Conservation (phyloP, 2,329 filamentous ascomycete genomes). For the Colletotrichum cordylinicola region DNA sequence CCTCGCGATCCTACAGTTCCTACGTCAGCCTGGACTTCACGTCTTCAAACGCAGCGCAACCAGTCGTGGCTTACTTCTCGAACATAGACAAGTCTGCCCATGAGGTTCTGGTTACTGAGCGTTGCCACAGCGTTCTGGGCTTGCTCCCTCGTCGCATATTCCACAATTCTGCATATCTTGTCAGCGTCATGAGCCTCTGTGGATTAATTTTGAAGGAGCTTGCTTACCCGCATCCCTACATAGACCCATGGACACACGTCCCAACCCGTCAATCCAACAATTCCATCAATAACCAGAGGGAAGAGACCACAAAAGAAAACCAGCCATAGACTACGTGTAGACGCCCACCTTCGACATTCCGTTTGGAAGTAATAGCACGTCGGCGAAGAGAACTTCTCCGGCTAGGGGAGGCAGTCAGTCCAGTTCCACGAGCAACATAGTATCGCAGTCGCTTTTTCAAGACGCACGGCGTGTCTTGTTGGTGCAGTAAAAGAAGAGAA, state of each 20-base stretch:
- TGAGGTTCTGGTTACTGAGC: conserved; percentile 98
- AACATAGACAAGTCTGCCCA: conserved; percentile 98
- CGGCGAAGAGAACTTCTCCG: conserved; percentile 99
- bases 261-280: conserved; percentile 99
- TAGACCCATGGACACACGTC: conserved; percentile 82
- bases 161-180: conserved; percentile 81
- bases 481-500: not conserved
- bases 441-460: conserved; percentile 38
- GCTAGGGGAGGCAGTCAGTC: conserved; percentile 60
- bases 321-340: conserved; percentile 87
- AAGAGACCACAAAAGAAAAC: conserved; percentile 73
- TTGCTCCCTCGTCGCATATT: conserved; percentile 99
- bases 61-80: conserved; percentile 74
- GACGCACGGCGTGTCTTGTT: not conserved
- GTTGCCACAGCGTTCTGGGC: conserved; percentile 96
- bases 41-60: not conserved
- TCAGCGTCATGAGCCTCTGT: conserved; percentile 32
- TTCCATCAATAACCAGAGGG: conserved; percentile 75
- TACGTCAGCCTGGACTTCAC: not conserved
- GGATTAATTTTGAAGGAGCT: conserved; percentile 47
- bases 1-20: conserved; percentile 84
- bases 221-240: conserved; percentile 99
- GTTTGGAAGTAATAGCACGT: conserved; percentile 99
- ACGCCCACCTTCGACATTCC: conserved; percentile 99
- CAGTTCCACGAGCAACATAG: not conserved